Evolutionary conservation across 2,329 filamentous ascomycete genomes (phyloP).

Genomic region (Pseudofabraea citricarpa): DNA sequence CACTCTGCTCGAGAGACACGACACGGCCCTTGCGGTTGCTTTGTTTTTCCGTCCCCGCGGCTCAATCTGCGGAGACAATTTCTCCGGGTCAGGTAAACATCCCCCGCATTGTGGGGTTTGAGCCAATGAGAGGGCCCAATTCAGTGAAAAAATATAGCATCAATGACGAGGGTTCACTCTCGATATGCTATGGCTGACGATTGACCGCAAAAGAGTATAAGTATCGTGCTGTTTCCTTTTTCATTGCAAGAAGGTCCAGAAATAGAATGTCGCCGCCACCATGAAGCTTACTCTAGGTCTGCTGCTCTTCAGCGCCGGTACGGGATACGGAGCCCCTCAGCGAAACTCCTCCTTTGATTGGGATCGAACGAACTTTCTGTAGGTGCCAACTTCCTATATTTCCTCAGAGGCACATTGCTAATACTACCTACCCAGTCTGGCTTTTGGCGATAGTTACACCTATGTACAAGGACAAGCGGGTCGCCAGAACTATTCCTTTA

Average conservation of each 20-base stretch:
- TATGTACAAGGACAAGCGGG: slow-evolving; percentile 50
- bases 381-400: background rate
- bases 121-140: background rate
- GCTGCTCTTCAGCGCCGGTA: background rate
- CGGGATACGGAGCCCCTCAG: too few relatives aligned
- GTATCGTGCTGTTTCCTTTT: too few relatives aligned
- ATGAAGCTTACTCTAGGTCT: background rate
- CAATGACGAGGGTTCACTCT: background rate
- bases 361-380: background rate
- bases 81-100: background rate
- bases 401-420: background rate
- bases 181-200: background rate
- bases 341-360: background rate
- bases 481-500: slow-evolving; percentile 46
- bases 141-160: background rate
- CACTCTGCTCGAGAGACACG: too few relatives aligned
- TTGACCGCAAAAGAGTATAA: too few relatives aligned
- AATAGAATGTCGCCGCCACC: too few relatives aligned
- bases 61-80: background rate
- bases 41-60: too few relatives aligned
- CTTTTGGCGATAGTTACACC: slow-evolving; percentile 47
- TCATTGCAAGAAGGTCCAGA: too few relatives aligned
- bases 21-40: too few relatives aligned
- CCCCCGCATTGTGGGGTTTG: background rate
- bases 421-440: slow-evolving; percentile 26